Base-by-base conservation (phyloP, 208 protist species). In the Leishmania mexicana region DNA sequence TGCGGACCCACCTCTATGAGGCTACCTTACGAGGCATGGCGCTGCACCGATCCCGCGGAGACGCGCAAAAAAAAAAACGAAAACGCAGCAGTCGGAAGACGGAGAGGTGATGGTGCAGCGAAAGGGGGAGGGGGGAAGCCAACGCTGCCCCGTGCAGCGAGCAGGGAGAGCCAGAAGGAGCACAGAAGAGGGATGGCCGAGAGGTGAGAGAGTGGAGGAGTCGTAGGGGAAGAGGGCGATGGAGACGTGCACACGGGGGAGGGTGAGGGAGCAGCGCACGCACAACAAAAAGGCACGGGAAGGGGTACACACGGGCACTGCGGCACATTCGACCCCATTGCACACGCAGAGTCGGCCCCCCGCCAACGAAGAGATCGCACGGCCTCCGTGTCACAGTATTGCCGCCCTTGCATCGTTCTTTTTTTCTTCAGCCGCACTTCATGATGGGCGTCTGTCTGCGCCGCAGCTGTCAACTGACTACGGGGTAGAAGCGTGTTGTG, bases 1-100 rank as follows among this genome's bases (percentile, higher is more conserved):
- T 88, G 83, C n/a, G 83, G 89, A 1, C 75, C 53, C 40, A 90
- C 60, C 70, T 86, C 81, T 28, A 93, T 49, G 24, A 70, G 42
- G 73, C 40, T 10, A 17, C 3, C 58, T 40, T 13, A 5, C 35
- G 68, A 21, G n/a, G 13, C 58, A 79, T 67, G 58, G 7, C 28
- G 58, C 38, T 64, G 68, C 54, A 65, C 24, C 51, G 45, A 31
- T 73, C 2, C 42, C 28, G 10, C 45, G 10, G 49, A 28, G 13
- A 17, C 68, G 11, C 68, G 4, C 35, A 0, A 58, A n/a, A 75
- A 2, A 70, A 40, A 68, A 60, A 60, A 11, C 73, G 21, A 49
- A 10, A 78, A 28, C 10, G 6, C 13, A 51, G 28, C 1, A 51
- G 45, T 6, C 42, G 45, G 21, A 6, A 65, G 8, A 49, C 0